phyloP scores from a whole-genome alignment of 768 basidiomycete species.

The Gelatoporia subvermispora region DNA sequence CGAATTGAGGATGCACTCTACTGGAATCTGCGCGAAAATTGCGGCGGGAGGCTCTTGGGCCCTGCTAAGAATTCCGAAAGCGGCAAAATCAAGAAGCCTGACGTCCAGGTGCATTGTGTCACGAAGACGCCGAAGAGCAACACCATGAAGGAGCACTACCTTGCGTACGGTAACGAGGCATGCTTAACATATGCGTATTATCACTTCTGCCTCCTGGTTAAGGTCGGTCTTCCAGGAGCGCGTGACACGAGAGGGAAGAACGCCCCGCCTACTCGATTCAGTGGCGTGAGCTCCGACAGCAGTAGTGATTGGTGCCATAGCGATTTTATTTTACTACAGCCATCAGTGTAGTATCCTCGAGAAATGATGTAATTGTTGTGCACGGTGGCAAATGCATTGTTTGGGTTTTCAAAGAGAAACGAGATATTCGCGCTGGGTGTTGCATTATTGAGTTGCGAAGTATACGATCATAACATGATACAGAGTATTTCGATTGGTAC shows the following conservation, averaged over 20 bases:
- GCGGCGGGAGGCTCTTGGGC: neutral
- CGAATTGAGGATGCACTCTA: neutral
- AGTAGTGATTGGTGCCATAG: too few relatives aligned
- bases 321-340: too few relatives aligned
- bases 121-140: neutral
- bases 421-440: too few relatives aligned
- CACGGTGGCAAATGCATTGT: too few relatives aligned
- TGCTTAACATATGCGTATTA: constrained; percentile 9
- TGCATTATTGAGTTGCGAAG: too few relatives aligned
- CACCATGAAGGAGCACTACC: constrained; percentile 2
- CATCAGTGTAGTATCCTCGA: too few relatives aligned
- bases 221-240: neutral
- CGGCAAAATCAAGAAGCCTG: neutral
- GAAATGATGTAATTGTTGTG: too few relatives aligned
- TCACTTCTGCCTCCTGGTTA: constrained; percentile 8
- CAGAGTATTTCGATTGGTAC: too few relatives aligned
- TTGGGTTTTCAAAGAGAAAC: too few relatives aligned
- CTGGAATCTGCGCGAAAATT: neutral
- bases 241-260: neutral
- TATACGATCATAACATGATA: too few relatives aligned
- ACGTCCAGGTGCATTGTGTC: neutral
- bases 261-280: constrained; percentile 22
- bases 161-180: constrained; percentile 13
- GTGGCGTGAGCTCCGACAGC: too few relatives aligned
- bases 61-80: too few relatives aligned